Percentiles rank a stretch among this genome's conserved stretches.
Conservation (phyloP, 495 filamentous ascomycete species). For the Clavariopsis aquatica region DNA sequence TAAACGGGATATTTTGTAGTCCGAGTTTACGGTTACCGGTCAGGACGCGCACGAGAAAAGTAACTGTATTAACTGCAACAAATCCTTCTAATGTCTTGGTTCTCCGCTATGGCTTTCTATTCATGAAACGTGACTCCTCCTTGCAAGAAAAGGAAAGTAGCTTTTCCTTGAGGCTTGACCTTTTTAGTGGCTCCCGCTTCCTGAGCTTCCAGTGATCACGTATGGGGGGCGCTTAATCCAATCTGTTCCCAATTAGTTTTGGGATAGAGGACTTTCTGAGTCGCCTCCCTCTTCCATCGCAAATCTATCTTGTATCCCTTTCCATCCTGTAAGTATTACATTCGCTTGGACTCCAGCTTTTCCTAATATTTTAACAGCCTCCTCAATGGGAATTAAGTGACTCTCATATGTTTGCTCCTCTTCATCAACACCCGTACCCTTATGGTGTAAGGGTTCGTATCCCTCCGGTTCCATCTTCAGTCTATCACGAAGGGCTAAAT, state of each 20-base stretch:
- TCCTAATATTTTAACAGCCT: conserved; percentile 47
- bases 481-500: conserved; percentile 45
- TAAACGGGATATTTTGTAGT: too few species aligned
- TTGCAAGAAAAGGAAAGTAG: too few species aligned
- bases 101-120: too few species aligned
- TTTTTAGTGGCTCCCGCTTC: too few species aligned
- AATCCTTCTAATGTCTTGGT: background rate
- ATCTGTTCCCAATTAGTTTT: background rate
- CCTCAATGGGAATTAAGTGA: conserved; percentile 47
- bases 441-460: conserved; percentile 48
- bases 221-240: background rate
- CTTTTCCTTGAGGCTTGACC: too few species aligned
- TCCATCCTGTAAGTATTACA: conserved; percentile 50
- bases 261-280: conserved; percentile 1
- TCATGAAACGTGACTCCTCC: too few species aligned
- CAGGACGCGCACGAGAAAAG: background rate
- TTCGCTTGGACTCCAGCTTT: conserved; percentile 38
- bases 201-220: too few species aligned
- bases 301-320: conserved; percentile 40
- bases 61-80: background rate
- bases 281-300: conserved; percentile 1
- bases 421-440: conserved; percentile 50
- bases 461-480: conserved; percentile 44
- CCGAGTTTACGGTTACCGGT: background rate
- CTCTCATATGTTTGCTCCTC: conserved; percentile 50